Evolutionary conservation across 805 yeast species (phyloP), one percentile per base, ranked within the genome.

Genomic region (Myxozyma kluyveri): DNA sequence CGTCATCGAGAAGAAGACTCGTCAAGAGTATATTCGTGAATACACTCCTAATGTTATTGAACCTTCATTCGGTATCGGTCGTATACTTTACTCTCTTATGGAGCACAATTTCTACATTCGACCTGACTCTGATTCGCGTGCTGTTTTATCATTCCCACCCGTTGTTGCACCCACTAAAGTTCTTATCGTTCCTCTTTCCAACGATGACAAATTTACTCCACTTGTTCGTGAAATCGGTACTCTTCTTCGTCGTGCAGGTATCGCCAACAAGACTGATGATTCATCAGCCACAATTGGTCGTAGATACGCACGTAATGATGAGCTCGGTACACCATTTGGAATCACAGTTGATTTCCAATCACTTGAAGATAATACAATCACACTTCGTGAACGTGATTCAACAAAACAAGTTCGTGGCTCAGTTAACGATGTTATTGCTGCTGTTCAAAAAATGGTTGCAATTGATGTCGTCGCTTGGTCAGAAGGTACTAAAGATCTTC

Each of bases 51-150:
- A 87, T 69, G 99, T 93, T 56, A 93, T 93, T 65, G 99, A 93
- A 75, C 99, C 99, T 57, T 93, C 99, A 4, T 93, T 93, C 67
- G 99, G 99, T 80, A 85, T 93, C 68, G 99, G 99, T 55, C 90
- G 99, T 76, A 88, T 95, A 70, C 76, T 93, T 61, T 93, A 93
- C 75, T 80, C 96, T 36, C 72, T 91, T 62, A 86, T 90, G 66
- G 99, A 93, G 76, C 99, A 93, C 73, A 78, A 81, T 46, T 93
- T 84, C 86, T 93, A 96, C 96, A 73, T 85, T 49, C 84, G 99
- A 74, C 88, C 95, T 18, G 96, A 86, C 68, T 88, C 86, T 61
- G 79, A 83, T 57, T 84, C 87, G 52, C 90, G 96, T 73, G 83
- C 91, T 65, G 96, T 88, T 10, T 76, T 93, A 60, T 88, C 97